phyloP scores from a whole-genome alignment of 345 rosid genomes.

The Pseudoturritis turrita region DNA sequence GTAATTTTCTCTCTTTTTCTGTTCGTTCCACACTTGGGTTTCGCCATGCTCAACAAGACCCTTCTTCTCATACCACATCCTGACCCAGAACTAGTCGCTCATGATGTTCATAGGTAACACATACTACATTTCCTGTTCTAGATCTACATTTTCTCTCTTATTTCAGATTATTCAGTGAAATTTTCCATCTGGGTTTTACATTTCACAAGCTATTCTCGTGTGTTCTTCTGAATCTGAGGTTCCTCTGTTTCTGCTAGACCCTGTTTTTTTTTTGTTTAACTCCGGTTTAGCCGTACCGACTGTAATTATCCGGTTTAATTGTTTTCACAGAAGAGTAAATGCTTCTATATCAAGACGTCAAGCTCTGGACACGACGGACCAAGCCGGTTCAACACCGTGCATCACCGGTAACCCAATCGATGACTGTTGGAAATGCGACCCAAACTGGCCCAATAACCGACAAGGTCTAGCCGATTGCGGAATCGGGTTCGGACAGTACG shows the following conservation, averaged over 20 bases:
- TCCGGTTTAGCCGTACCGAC: slow-evolving; percentile 2
- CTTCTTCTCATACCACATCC: slow-evolving; percentile 64
- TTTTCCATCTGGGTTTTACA: not conserved
- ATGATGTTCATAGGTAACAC: slow-evolving; percentile 72
- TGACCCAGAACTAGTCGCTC: slow-evolving; percentile 71
- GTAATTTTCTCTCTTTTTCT: slow-evolving; percentile 37
- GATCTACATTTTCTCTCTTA: slow-evolving; percentile 7
- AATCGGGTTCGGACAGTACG: slow-evolving; percentile 94
- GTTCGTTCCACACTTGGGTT: slow-evolving; percentile 32
- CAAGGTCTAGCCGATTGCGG: slow-evolving; percentile 86
- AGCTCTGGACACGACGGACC: slow-evolving; percentile 42
- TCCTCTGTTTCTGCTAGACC: not conserved
- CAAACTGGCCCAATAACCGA: slow-evolving; percentile 89
- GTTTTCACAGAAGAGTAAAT: slow-evolving; percentile 61
- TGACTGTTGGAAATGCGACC: slow-evolving; percentile 99
- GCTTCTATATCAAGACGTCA: slow-evolving; percentile 74
- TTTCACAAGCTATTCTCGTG: not conserved
- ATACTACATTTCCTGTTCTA: not conserved
- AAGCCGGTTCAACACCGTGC: slow-evolving; percentile 43
- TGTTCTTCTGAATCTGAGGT: not conserved
- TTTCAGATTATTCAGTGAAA: not conserved
- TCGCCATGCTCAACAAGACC: slow-evolving; percentile 53
- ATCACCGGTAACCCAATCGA: slow-evolving; percentile 91
- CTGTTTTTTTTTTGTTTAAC: not conserved
- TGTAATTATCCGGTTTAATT: not conserved